Base-by-base conservation (phyloP, 768 basidiomycete genomes). In the Crucibulum laeve region DNA sequence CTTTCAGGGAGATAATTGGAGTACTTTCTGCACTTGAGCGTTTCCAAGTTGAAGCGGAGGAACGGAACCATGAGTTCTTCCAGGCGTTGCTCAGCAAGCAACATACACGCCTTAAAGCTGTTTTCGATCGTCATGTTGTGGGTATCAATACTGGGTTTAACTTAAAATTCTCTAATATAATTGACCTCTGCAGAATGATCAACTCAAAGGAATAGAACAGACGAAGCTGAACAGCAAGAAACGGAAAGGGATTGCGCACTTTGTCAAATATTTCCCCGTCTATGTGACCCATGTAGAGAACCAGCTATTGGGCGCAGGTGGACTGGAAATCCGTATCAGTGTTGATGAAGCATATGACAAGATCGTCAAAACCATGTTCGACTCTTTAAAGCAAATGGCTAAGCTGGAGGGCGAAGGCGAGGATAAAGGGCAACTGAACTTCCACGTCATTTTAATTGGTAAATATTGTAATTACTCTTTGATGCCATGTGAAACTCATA, bases 391-490 rank as follows among this genome's bases (percentile, higher is more conserved):
- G 63, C 92, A 94, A 48, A 91, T 98, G 80, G 95, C 94, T 8
- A 98, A 96, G 62, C 68, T 95, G 74, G 87, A 93, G 44, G 89
- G 91, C 0, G 91, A 90, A 44, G 87, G 80, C 0, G 95, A 98
- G 57, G 94, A 93, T 62, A 98, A 98, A 63, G 93, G 93, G 0
- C 92, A 95, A 57, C 75, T 98, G 41, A 97, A 97, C 62, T 96
- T 91, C 51, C 92, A 96, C 58, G 91, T 97, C 52, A 86, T 95
- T 55, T 73, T 98, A 47, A 87, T 97, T 44, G 95, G 95, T 94
- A 55, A 54, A 15, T 32, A 14, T 26, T n/a, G 19, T 22, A n/a
- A 39, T 33, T 48, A 3, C 34, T 14, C 30, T 37, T 11, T 17
- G 11, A 33, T 5, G 18, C 30, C 28, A 1, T 4, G 14, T 13